Evolutionary conservation across 768 basidiomycete genomes (phyloP).

Genomic region (Mycena galopus): DNA sequence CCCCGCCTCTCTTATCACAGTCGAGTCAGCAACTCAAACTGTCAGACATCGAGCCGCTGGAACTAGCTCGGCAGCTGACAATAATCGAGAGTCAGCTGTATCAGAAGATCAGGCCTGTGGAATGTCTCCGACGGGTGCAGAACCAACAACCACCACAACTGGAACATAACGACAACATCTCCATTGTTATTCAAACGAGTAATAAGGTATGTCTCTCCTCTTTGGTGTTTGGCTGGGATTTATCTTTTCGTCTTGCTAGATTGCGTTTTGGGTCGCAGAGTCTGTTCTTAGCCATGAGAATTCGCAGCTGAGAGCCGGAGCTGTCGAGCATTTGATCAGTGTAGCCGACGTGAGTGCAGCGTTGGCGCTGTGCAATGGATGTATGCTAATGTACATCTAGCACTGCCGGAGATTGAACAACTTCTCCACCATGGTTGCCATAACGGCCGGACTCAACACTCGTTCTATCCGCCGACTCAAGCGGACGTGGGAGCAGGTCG

Average conservation of each 20-base stretch:
- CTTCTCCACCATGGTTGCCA: slow-evolving; percentile 95
- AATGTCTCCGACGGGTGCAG: slow-evolving; percentile 88
- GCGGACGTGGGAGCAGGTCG: slow-evolving; percentile 95
- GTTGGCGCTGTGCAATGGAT: background rate
- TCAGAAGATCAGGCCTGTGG: slow-evolving; percentile 88
- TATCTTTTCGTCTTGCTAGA: slow-evolving; percentile 56
- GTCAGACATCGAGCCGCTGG: slow-evolving; percentile 87
- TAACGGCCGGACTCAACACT: slow-evolving; percentile 94
- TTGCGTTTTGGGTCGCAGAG: slow-evolving; percentile 94
- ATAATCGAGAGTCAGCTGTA: slow-evolving; percentile 91
- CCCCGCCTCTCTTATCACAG: slow-evolving; percentile 79
- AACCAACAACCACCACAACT: slow-evolving; percentile 79
- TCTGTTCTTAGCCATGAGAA: slow-evolving; percentile 84
- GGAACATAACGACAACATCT: slow-evolving; percentile 84
- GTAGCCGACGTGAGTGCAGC: slow-evolving; percentile 84
- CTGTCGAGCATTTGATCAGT: slow-evolving; percentile 91
- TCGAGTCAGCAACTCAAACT: slow-evolving; percentile 80
- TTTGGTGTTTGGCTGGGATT: background rate
- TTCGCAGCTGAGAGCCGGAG: slow-evolving; percentile 81
- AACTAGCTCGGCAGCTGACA: slow-evolving; percentile 94
- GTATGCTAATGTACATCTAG: slow-evolving; percentile 55
- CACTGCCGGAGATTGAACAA: slow-evolving; percentile 91
- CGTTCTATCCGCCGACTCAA: too few relatives aligned
- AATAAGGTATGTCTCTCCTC: slow-evolving; percentile 86
- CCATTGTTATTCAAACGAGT: slow-evolving; percentile 86